Conservation (phyloP, 1,284 basidiomycete genomes). For the Quambalaria eucalypti region DNA sequence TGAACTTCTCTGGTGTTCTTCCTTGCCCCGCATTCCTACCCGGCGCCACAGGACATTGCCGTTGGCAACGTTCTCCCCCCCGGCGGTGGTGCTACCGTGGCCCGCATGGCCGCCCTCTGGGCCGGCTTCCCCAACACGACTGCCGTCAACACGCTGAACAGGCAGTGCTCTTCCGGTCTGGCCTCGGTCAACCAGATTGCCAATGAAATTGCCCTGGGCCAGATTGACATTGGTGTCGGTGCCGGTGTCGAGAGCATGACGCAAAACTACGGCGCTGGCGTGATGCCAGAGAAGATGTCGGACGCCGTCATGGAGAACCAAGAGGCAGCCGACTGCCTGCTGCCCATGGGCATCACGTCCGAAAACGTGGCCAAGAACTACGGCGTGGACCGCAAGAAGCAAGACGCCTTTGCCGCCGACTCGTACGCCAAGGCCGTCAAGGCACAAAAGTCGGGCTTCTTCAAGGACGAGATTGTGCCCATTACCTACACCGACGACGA, state of each 20-base stretch:
- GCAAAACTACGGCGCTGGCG: slow-evolving; percentile 55
- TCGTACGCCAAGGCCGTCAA: slow-evolving; percentile 75
- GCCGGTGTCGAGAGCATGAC: slow-evolving; percentile 97
- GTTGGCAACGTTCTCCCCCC: slow-evolving; percentile 92
- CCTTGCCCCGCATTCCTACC: slow-evolving; percentile 16
- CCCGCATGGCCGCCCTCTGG: slow-evolving; percentile 87
- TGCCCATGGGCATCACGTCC: slow-evolving; percentile 94
- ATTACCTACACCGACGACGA: slow-evolving; percentile 71
- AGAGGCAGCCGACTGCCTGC: slow-evolving; percentile 79
- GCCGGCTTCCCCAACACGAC: slow-evolving; percentile 68
- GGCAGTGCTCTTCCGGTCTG: slow-evolving; percentile 79
- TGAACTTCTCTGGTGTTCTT: slow-evolving; percentile 5
- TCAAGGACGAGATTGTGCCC: slow-evolving; percentile 83
- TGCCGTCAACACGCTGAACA: slow-evolving; percentile 75
- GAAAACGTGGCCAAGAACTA: slow-evolving; percentile 84
- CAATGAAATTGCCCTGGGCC: slow-evolving; percentile 60
- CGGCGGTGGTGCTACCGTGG: slow-evolving; percentile 75
- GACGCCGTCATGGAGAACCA: slow-evolving; percentile 68
- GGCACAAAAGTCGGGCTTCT: slow-evolving; percentile 80
- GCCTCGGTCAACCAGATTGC: slow-evolving; percentile 83
- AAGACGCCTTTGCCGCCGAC: slow-evolving; percentile 76
- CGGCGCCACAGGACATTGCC: slow-evolving; percentile 49
- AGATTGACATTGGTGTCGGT: slow-evolving; percentile 76
- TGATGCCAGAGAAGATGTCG: slow-evolving; percentile 66
- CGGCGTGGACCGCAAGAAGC: slow-evolving; percentile 62